These are phyloP conservation scores for Diutina siamensis DNA, from an alignment of 1,139 yeast genomes.

Conservation along the genomic window DNA sequence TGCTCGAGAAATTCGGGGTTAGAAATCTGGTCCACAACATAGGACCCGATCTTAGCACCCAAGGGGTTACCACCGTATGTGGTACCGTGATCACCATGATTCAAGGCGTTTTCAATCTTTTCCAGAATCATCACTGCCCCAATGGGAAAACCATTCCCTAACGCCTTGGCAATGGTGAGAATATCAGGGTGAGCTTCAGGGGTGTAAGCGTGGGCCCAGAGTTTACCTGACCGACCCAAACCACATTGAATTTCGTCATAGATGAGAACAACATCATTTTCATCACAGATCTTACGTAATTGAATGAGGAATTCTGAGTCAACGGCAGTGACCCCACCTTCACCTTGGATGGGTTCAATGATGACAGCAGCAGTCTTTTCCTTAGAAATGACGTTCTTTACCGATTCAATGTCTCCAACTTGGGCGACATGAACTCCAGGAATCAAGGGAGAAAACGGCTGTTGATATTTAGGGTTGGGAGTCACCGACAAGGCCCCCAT, in stretches of 20 bases:
- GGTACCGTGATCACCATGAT: slow-evolving; percentile 95
- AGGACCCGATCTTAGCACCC: slow-evolving; percentile 71
- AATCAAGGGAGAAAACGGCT: slow-evolving; percentile 78
- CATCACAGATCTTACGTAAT: slow-evolving; percentile 55
- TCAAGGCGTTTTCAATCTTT: slow-evolving; percentile 55
- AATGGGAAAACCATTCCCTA: slow-evolving; percentile 96
- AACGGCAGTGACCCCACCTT: slow-evolving; percentile 81
- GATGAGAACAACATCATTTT: slow-evolving; percentile 65
- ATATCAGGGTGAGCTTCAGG: slow-evolving; percentile 86
- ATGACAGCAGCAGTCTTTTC: slow-evolving; percentile 86
- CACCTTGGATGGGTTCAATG: slow-evolving; percentile 96
- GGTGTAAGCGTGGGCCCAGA: slow-evolving; percentile 88
- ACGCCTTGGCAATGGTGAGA: slow-evolving; percentile 86
- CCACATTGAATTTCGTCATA: slow-evolving; percentile 98
- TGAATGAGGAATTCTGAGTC: slow-evolving; percentile 51
- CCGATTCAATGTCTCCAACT: slow-evolving; percentile 47
- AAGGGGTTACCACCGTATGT: slow-evolving; percentile 97
- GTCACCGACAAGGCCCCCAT: slow-evolving; percentile 91
- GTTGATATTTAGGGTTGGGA: slow-evolving; percentile 83
- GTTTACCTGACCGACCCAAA: slow-evolving; percentile 78
- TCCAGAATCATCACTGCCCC: slow-evolving; percentile 89
- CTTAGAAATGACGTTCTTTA: slow-evolving; percentile 41
- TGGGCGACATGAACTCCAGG: slow-evolving; percentile 71
- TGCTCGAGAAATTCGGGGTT: slow-evolving; percentile 44
- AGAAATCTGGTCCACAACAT: slow-evolving; percentile 60